Percentiles rank a stretch among this genome's conserved stretches.
These are phyloP conservation scores for Bipolaris cookei DNA, from an alignment of 2,329 filamentous ascomycete genomes.

Conservation along the genomic window DNA sequence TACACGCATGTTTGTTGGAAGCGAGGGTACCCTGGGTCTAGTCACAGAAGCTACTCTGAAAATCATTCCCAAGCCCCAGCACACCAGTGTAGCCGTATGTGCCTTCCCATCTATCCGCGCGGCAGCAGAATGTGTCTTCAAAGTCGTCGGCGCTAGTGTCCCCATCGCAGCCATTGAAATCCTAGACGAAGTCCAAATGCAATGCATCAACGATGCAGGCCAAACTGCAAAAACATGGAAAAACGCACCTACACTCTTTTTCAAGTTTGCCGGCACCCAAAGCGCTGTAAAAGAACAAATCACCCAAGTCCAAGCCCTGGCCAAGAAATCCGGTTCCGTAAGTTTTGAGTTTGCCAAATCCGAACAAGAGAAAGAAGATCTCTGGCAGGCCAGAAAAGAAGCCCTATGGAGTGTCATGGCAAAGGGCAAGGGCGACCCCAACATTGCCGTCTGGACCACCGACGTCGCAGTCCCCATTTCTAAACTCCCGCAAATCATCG, in stretches of 20 bases:
- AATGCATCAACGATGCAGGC: conserved; percentile 71
- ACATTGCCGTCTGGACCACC: conserved; percentile 75
- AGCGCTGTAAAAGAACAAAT: conserved; percentile 80
- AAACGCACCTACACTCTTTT: conserved; percentile 73
- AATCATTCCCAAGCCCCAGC: conserved; percentile 79
- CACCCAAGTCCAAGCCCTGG: conserved; percentile 66
- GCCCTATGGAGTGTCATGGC: conserved; percentile 76
- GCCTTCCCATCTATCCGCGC: conserved; percentile 70
- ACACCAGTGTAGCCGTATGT: conserved; percentile 78
- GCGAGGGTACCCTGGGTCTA: conserved; percentile 87
- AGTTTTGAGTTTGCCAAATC: conserved; percentile 73
- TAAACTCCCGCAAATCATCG: conserved; percentile 73
- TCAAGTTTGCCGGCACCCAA: conserved; percentile 75
- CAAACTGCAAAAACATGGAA: conserved; percentile 70
- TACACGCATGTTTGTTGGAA: conserved; percentile 86
- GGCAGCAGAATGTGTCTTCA: conserved; percentile 79
- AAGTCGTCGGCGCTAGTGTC: conserved; percentile 79
- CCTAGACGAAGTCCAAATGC: conserved; percentile 90
- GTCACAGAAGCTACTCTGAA: conserved; percentile 92
- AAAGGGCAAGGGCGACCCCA: conserved; percentile 63
- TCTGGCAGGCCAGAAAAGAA: conserved; percentile 79
- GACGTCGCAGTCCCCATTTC: conserved; percentile 82
- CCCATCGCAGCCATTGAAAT: conserved; percentile 92
- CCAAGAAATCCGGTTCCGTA: conserved; percentile 65
- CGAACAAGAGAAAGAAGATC: conserved; percentile 68